Percentiles rank a stretch among this genome's conserved stretches.
Conservation (phyloP, 805 yeast species). For the Saccharomycopsis fibuligera region DNA sequence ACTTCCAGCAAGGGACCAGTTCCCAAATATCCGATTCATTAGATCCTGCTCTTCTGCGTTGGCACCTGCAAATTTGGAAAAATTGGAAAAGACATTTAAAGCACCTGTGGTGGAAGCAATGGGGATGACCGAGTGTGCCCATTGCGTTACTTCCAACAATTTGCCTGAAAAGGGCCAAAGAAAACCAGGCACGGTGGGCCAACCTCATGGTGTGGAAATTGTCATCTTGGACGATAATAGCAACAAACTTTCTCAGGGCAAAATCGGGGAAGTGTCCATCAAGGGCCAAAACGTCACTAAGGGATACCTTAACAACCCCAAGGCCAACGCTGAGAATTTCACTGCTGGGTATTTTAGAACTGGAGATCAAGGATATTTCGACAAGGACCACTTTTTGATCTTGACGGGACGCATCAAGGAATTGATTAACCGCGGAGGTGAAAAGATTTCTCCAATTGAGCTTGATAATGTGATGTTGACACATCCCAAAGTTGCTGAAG, state of each 20-base stretch:
- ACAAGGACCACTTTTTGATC: constrained; percentile 50
- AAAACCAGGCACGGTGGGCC: constrained; percentile 69
- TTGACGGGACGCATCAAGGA: constrained; percentile 71
- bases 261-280: constrained; percentile 63
- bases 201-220: constrained; percentile 58
- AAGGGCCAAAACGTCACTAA: constrained; percentile 63
- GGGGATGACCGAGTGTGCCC: constrained; percentile 80
- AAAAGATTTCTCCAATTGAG: constrained; percentile 69
- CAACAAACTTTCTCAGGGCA: constrained; percentile 43
- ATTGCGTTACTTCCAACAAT: constrained; percentile 69
- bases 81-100: constrained; percentile 48
- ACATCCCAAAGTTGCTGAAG: constrained; percentile 60
- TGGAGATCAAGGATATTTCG: constrained; percentile 69
- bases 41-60: constrained; percentile 69
- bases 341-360: constrained; percentile 65
- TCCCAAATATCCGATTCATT: constrained; percentile 56
- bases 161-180: constrained; percentile 53
- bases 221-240: constrained; percentile 44
- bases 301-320: constrained; percentile 65
- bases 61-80: constrained; percentile 57
- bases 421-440: constrained; percentile 72
- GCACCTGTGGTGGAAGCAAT: constrained; percentile 74
- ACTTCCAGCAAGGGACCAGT: constrained; percentile 35
- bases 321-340: constrained; percentile 64
- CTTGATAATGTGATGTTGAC: constrained; percentile 55